phyloP scores from a whole-genome alignment of 768 basidiomycete genomes.

The Termitomyces sp. region DNA sequence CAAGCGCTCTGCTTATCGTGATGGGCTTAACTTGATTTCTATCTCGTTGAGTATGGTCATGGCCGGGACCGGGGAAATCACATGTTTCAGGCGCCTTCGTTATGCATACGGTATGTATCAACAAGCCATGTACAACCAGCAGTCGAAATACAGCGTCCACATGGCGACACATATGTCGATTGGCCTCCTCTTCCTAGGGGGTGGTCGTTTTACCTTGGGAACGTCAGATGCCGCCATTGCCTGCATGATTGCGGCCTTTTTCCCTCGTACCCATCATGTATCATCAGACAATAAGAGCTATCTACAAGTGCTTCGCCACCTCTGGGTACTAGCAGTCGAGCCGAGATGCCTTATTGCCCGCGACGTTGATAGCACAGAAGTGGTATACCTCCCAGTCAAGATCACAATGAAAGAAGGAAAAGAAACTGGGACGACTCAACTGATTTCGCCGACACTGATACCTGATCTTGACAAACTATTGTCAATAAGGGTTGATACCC shows the following conservation, averaged over 20 bases:
- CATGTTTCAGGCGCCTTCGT: slow-evolving; percentile 80
- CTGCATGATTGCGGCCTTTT: slow-evolving; percentile 85
- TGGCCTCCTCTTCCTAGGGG: slow-evolving; percentile 90
- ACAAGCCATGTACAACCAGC: slow-evolving; percentile 54
- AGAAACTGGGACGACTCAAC: slow-evolving; percentile 61
- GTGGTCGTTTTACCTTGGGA: slow-evolving; percentile 88
- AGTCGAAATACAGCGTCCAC: slow-evolving; percentile 84
- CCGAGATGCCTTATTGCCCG: slow-evolving; percentile 89
- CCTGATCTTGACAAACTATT: slow-evolving; percentile 81
- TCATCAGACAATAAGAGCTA: slow-evolving; percentile 89
- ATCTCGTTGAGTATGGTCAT: slow-evolving; percentile 89
- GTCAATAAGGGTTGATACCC: slow-evolving; percentile 87
- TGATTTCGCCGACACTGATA: slow-evolving; percentile 91
- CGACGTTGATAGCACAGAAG: slow-evolving; percentile 88
- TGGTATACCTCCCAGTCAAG: slow-evolving; percentile 91
- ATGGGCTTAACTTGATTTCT: slow-evolving; percentile 85
- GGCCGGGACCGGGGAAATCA: slow-evolving; percentile 96
- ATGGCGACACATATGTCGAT: slow-evolving; percentile 87
- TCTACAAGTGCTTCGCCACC: slow-evolving; percentile 87
- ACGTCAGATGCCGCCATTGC: slow-evolving; percentile 92
- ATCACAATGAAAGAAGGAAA: slow-evolving; percentile 71
- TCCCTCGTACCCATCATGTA: slow-evolving; percentile 77
- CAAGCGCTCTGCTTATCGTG: slow-evolving; percentile 80
- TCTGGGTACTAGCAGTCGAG: slow-evolving; percentile 96
- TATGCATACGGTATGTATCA: slow-evolving; percentile 88